These are phyloP conservation scores for Ananas comosus DNA, from an alignment of 176 grass and related monocot species.

Conservation along the genomic window DNA sequence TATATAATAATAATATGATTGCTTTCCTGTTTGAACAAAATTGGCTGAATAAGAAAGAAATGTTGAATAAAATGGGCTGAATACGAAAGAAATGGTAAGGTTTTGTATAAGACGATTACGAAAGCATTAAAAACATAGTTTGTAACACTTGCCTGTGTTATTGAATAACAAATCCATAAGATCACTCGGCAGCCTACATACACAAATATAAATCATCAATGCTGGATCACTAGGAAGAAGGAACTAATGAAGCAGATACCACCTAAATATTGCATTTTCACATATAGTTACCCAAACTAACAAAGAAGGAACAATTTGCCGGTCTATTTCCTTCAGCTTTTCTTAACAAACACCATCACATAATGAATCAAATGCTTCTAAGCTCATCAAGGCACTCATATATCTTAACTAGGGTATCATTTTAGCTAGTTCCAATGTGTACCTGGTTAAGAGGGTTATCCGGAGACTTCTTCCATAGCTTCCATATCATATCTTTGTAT, in stretches of 20 bases:
- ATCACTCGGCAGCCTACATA: constrained; percentile 25
- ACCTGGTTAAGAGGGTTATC: constrained; percentile 99
- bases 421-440: neutral
- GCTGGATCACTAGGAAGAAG: neutral
- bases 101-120: neutral
- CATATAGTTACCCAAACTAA: no score
- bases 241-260: neutral
- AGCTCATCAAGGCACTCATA: no score
- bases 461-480: constrained; percentile 98
- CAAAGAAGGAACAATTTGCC: no score
- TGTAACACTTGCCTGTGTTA: constrained; percentile 1
- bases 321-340: neutral
- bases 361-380: no score
- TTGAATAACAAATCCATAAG: neutral
- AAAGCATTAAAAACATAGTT: neutral
- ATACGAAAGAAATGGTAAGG: neutral
- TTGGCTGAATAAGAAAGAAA: constrained; percentile 1
- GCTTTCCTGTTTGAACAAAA: neutral
- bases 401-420: neutral
- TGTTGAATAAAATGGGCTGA: neutral
- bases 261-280: neutral
- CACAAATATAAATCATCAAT: neutral
- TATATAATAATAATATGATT: neutral
- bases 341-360: neutral
- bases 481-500: constrained; percentile 99